These are phyloP conservation scores for Aspergillus funiculosus DNA, from an alignment of 495 filamentous ascomycete genomes.

Conservation along the genomic window DNA sequence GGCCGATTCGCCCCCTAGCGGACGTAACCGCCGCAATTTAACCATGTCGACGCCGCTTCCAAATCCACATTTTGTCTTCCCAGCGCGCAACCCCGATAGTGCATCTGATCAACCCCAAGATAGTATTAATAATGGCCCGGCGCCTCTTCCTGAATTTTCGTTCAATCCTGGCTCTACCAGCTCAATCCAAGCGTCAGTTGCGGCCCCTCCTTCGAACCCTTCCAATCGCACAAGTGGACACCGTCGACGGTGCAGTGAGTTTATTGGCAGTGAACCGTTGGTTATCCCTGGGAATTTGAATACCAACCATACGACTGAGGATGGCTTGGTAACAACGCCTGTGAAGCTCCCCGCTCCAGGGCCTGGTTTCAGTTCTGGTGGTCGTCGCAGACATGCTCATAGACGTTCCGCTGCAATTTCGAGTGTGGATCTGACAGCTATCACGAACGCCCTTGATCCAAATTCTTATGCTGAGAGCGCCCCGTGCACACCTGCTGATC, in stretches of 20 bases:
- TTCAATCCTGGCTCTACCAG: conserved; percentile 53
- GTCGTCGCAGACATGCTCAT: conserved; percentile 70
- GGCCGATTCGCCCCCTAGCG: conserved; percentile 13
- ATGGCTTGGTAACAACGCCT: conserved; percentile 40
- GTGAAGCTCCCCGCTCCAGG: conserved; percentile 43
- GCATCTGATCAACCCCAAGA: conserved; percentile 13
- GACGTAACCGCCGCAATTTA: conserved; percentile 26
- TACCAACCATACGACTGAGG: conserved; percentile 59
- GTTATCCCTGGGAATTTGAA: conserved; percentile 53
- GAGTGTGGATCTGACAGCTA: conserved; percentile 70
- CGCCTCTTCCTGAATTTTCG: conserved; percentile 55
- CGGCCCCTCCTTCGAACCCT: conserved; percentile 24
- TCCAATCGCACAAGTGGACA: conserved; percentile 50
- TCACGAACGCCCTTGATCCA: conserved; percentile 53
- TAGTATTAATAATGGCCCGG: conserved; percentile 21
- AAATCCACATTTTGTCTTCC: conserved; percentile 70
- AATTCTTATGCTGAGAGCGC: conserved; percentile 54
- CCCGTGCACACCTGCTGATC: conserved; percentile 60
- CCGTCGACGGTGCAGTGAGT: conserved; percentile 69
- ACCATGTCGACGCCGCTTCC: conserved; percentile 48
- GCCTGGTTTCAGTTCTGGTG: conserved; percentile 36
- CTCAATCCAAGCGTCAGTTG: conserved; percentile 29
- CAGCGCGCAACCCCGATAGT: conserved; percentile 39
- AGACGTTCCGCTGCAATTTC: conserved; percentile 82
- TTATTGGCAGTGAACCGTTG: conserved; percentile 67